Evolutionary conservation across 352 stramenopile species (phyloP).

Genomic region (Aphanomyces cochlioides): DNA sequence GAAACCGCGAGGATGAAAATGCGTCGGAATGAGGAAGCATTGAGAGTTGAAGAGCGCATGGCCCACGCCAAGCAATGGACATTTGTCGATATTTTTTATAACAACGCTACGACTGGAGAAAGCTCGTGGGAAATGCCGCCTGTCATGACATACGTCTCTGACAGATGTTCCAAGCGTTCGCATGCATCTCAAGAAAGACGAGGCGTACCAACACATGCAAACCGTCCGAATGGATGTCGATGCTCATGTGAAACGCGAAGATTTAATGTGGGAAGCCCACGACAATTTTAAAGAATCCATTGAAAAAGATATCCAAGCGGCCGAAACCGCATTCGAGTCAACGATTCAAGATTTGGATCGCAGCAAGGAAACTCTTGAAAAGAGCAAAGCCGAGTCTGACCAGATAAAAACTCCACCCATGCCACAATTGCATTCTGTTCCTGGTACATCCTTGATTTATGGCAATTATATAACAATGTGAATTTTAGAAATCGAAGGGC

Average conservation of each 20-base stretch:
- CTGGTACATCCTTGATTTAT: neutral
- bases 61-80: slow-evolving; percentile 51
- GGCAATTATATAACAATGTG: neutral
- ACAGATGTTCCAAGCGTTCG: neutral
- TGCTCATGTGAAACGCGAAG: neutral
- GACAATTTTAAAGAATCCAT: slow-evolving; percentile 15
- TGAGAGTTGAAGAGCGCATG: slow-evolving; percentile 44
- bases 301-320: neutral
- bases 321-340: neutral
- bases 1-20: slow-evolving; percentile 37
- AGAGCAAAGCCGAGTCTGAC: neutral
- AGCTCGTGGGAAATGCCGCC: slow-evolving; percentile 54
- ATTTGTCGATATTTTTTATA: slow-evolving; percentile 49
- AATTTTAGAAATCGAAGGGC: neutral
- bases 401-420: neutral
- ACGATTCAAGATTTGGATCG: neutral
- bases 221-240: neutral
- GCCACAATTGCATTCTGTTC: neutral
- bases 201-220: slow-evolving; percentile 21
- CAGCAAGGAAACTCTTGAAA: neutral
- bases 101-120: slow-evolving; percentile 50
- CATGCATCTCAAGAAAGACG: slow-evolving; percentile 11
- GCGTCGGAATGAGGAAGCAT: slow-evolving; percentile 41
- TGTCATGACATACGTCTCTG: slow-evolving; percentile 50
- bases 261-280: slow-evolving; percentile 15